These are phyloP conservation scores for Vachellia pachyceras DNA, from an alignment of 306 rosid species.

Conservation along the genomic window DNA sequence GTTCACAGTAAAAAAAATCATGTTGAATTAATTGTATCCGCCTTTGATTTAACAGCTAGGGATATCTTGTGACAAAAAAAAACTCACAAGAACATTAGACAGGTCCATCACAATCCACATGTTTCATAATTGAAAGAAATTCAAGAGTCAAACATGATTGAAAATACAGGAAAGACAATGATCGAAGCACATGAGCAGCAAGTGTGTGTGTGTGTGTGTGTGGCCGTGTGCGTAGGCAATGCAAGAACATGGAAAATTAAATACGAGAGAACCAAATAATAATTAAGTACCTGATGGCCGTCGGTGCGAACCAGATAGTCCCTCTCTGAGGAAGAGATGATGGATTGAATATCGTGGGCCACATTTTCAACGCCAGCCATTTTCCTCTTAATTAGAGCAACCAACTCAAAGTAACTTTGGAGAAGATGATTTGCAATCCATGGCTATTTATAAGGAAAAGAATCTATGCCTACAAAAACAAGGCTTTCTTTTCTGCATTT, in stretches of 20 bases:
- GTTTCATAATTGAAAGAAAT: neutral
- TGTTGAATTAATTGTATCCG: neutral
- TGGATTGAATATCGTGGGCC: slow-evolving; percentile 45
- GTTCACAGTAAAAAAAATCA: neutral
- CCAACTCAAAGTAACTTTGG: too few species aligned
- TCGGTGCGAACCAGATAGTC: slow-evolving; percentile 66
- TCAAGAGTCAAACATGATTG: neutral
- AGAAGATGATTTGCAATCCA: too few species aligned
- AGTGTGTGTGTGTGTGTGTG: neutral
- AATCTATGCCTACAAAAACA: too few species aligned
- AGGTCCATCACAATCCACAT: neutral
- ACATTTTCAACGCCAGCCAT: slow-evolving; percentile 34
- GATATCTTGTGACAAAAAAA: neutral
- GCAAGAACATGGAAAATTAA: too few species aligned
- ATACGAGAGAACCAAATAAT: neutral
- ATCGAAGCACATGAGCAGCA: neutral
- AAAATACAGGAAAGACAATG: neutral
- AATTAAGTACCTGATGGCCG: slow-evolving; percentile 55
- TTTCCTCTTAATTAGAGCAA: too few species aligned
- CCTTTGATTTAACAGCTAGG: neutral
- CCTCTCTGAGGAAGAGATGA: slow-evolving; percentile 62
- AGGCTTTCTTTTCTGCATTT: too few species aligned
- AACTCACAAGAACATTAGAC: neutral
- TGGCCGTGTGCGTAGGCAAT: too few species aligned
- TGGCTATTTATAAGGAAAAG: too few species aligned